Evolutionary conservation across 306 rosid genomes (phyloP).

Genomic region (Prunus salicina): DNA sequence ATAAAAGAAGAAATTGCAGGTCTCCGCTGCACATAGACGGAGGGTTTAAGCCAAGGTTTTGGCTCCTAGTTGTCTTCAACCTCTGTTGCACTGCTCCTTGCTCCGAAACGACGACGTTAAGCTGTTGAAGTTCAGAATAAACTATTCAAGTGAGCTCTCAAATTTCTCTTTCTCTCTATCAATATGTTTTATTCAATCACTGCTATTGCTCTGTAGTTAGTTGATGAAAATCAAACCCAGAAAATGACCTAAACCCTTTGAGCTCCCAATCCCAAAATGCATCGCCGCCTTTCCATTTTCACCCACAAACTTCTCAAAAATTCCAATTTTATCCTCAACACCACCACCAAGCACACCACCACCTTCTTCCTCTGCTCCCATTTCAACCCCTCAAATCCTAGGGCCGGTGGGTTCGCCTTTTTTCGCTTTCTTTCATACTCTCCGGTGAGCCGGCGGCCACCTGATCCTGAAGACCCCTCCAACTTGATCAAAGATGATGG

Average conservation of each 20-base stretch:
- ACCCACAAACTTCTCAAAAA: slow-evolving; percentile 33
- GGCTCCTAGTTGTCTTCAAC: slow-evolving; percentile 5
- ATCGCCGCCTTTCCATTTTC: slow-evolving; percentile 52
- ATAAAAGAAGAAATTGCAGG: background rate
- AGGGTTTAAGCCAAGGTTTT: slow-evolving; percentile 16
- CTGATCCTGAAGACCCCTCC: slow-evolving; percentile 67
- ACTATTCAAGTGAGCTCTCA: slow-evolving; percentile 5
- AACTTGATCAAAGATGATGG: slow-evolving; percentile 68
- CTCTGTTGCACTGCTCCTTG: background rate
- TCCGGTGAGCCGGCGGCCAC: slow-evolving; percentile 37
- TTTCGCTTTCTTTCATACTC: slow-evolving; percentile 33
- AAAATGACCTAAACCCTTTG: slow-evolving; percentile 35
- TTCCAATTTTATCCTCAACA: slow-evolving; percentile 14
- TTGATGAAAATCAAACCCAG: background rate
- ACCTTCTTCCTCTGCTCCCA: slow-evolving; percentile 19
- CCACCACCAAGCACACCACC: slow-evolving; percentile 16
- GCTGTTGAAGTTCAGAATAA: background rate
- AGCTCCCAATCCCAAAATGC: slow-evolving; percentile 42
- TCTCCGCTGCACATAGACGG: background rate
- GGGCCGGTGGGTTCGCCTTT: slow-evolving; percentile 20
- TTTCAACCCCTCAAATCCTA: slow-evolving; percentile 18
- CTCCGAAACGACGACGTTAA: slow-evolving; percentile 9
- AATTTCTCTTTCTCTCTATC: background rate
- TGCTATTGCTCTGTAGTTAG: background rate
- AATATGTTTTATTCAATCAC: background rate